phyloP scores from a whole-genome alignment of 2,329 filamentous ascomycete genomes.

The Exophiala mesophila region DNA sequence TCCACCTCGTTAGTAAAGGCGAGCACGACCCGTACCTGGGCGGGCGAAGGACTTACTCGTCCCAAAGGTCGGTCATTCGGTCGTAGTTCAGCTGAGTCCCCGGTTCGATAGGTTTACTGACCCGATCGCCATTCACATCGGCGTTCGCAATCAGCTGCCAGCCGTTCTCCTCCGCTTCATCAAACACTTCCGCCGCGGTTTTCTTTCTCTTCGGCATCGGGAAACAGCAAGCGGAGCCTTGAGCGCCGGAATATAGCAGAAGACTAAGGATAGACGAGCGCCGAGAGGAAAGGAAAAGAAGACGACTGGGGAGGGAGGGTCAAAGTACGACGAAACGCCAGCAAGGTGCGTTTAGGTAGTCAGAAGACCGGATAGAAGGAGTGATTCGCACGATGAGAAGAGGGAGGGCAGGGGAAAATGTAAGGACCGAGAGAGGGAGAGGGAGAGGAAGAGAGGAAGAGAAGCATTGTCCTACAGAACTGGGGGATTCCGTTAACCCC shows the following conservation, averaged over 20 bases:
- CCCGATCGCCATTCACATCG: slow-evolving; percentile 23
- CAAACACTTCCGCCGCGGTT: slow-evolving; percentile 40
- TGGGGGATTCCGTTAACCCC: slow-evolving; percentile 12
- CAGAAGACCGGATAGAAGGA: slow-evolving; percentile 14
- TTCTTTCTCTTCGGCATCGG: slow-evolving; percentile 43
- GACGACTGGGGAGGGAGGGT: slow-evolving; percentile 13
- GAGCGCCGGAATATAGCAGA: slow-evolving; percentile 7
- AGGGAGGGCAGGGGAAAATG: slow-evolving; percentile 12
- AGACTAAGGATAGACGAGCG: slow-evolving; percentile 11
- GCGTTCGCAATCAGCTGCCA: slow-evolving; percentile 10
- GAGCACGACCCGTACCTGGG: slow-evolving; percentile 7
- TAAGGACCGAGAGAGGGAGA: slow-evolving; percentile 13
- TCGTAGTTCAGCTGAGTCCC: slow-evolving; percentile 25
- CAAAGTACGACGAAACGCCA: slow-evolving; percentile 15
- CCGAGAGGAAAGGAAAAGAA: slow-evolving; percentile 16
- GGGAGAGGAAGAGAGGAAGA: slow-evolving; percentile 12
- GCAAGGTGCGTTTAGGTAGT: slow-evolving; percentile 13
- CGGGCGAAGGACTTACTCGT: slow-evolving; percentile 17
- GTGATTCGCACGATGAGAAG: slow-evolving; percentile 13
- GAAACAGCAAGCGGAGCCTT: slow-evolving; percentile 24
- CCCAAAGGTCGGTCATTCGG: slow-evolving; percentile 20
- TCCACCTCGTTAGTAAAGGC: slow-evolving; percentile 10
- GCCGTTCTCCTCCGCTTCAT: slow-evolving; percentile 23
- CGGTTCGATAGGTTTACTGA: slow-evolving; percentile 22
- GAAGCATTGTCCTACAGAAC: slow-evolving; percentile 12